Percentiles rank a stretch among this genome's conserved stretches.
Conservation (phyloP, 768 basidiomycete species). For the Cubamyces sp. region DNA sequence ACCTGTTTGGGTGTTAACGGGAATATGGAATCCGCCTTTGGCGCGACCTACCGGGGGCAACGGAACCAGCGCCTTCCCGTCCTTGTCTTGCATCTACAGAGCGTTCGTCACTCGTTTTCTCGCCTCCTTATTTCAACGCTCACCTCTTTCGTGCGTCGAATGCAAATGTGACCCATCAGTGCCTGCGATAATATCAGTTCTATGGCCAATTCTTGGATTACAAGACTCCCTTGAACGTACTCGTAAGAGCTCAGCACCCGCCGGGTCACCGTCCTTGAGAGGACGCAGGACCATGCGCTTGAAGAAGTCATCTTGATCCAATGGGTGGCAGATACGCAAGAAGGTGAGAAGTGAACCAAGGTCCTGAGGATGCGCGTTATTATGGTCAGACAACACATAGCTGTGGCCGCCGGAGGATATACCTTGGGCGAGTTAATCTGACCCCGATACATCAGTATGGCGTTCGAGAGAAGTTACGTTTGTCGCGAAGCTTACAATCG, state of each 20-base stretch:
- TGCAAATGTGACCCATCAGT: conserved; percentile 77
- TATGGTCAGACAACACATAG: neutral
- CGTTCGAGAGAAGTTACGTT: neutral
- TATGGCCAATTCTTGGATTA: neutral
- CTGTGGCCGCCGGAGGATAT: conserved; percentile 6
- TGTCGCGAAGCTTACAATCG: conserved; percentile 64
- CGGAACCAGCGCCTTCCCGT: conserved; percentile 72
- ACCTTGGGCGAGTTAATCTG: conserved; percentile 83
- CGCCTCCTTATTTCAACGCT: neutral
- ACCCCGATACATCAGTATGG: neutral
- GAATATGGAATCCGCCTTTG: neutral
- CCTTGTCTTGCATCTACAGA: conserved; percentile 77
- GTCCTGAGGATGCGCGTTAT: conserved; percentile 54
- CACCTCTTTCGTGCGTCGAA: conserved; percentile 84
- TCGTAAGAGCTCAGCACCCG: conserved; percentile 71
- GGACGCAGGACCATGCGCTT: conserved; percentile 80
- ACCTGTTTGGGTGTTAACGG: conserved; percentile 48
- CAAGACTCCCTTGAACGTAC: conserved; percentile 41
- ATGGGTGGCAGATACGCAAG: conserved; percentile 80
- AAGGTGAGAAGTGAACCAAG: conserved; percentile 87
- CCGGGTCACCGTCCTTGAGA: conserved; percentile 65
- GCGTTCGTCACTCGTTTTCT: neutral
- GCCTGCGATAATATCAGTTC: conserved; percentile 46
- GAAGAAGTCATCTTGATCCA: conserved; percentile 84
- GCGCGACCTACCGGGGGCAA: conserved; percentile 64